Conservation (phyloP, 257 asterid species). For the Salvia rosmarinus region DNA sequence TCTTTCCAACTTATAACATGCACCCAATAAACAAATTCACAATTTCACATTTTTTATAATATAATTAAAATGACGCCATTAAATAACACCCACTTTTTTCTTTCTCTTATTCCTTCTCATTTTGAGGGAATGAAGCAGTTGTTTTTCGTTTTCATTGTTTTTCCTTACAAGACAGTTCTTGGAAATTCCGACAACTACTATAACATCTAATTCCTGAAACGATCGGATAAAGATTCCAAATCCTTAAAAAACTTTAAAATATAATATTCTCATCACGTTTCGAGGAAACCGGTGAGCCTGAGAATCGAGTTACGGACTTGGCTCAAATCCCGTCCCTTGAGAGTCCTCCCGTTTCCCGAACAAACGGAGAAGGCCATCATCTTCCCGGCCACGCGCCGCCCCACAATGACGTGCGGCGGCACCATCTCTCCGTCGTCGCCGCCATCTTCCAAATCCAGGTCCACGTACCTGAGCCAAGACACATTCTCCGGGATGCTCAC, state of each 20-base stretch:
- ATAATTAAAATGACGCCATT: not conserved
- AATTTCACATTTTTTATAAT: not conserved
- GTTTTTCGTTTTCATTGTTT: not conserved
- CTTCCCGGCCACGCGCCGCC: constrained; percentile 70
- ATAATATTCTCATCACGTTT: constrained; percentile 41
- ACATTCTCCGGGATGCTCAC: constrained; percentile 59
- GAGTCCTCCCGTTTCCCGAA: constrained; percentile 74
- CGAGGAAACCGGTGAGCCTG: constrained; percentile 82
- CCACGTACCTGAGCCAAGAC: constrained; percentile 43
- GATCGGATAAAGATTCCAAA: constrained; percentile 11
- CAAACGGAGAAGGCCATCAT: constrained; percentile 76
- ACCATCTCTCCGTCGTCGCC: constrained; percentile 57
- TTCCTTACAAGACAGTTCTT: constrained; percentile 33
- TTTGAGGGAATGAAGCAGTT: constrained; percentile 28
- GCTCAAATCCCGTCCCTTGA: constrained; percentile 79
- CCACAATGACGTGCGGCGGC: constrained; percentile 76
- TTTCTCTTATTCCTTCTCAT: not conserved
- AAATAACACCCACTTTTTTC: not conserved
- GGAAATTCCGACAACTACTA: not conserved
- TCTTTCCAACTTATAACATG: constrained; percentile 34
- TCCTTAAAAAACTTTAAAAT: not conserved
- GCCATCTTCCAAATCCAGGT: constrained; percentile 32
- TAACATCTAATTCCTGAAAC: constrained; percentile 7
- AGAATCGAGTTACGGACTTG: constrained; percentile 68
- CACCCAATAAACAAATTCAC: not conserved